A percentile compares a stretch with the other conserved stretches of the same genome.
These are phyloP conservation scores for Talaromyces sp. DNA, from an alignment of 2,329 filamentous ascomycete genomes.

Conservation along the genomic window DNA sequence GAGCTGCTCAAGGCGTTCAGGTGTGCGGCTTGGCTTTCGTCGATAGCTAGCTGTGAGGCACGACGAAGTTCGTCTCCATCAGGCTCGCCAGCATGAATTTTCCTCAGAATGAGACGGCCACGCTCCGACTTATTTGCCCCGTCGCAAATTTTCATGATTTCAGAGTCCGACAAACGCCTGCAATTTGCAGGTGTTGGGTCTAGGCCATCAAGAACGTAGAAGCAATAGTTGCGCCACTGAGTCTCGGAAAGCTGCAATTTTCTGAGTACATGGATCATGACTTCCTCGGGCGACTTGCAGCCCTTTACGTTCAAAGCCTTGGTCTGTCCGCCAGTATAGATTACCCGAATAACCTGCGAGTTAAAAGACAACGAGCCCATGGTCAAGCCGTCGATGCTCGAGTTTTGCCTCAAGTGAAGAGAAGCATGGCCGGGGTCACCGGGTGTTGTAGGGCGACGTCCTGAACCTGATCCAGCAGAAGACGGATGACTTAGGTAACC, in stretches of 20 bases:
- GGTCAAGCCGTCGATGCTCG: slow-evolving; percentile 78
- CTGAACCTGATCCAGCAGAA: slow-evolving; percentile 50
- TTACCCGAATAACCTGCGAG: slow-evolving; percentile 86
- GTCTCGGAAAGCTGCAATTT: slow-evolving; percentile 87
- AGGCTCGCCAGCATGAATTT: slow-evolving; percentile 88
- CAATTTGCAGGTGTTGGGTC: slow-evolving; percentile 79
- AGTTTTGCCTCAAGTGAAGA: slow-evolving; percentile 70
- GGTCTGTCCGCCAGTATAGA: slow-evolving; percentile 84
- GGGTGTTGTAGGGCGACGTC: slow-evolving; percentile 57
- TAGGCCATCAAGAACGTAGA: slow-evolving; percentile 83
- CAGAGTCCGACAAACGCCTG: slow-evolving; percentile 76
- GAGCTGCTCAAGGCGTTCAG: slow-evolving; percentile 54
- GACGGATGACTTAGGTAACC: slow-evolving; percentile 54
- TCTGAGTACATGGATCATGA: slow-evolving; percentile 81
- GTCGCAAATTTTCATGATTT: slow-evolving; percentile 86
- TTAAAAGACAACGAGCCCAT: slow-evolving; percentile 81
- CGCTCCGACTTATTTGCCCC: slow-evolving; percentile 80
- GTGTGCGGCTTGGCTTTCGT: slow-evolving; percentile 75
- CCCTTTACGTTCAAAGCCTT: slow-evolving; percentile 92
- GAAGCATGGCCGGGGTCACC: slow-evolving; percentile 60
- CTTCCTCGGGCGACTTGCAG: slow-evolving; percentile 86
- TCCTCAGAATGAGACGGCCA: slow-evolving; percentile 82
- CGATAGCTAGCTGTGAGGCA: slow-evolving; percentile 81
- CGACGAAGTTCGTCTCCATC: slow-evolving; percentile 80
- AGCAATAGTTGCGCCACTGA: slow-evolving; percentile 92